phyloP scores from a whole-genome alignment of 2,329 filamentous ascomycete species.

The Penicillium sp. region DNA sequence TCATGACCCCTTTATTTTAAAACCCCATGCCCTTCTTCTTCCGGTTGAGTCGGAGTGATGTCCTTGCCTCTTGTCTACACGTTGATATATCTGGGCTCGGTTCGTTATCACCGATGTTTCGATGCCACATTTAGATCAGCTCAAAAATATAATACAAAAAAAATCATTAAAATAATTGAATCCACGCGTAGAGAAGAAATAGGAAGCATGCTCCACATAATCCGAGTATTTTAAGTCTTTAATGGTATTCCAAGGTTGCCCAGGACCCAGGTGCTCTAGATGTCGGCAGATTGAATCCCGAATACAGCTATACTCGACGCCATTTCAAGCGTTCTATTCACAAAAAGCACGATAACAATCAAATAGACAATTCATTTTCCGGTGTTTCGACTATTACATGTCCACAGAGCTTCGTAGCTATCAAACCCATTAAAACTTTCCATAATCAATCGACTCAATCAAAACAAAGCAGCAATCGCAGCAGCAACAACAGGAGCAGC shows the following conservation, averaged over 20 bases:
- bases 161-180: not conserved
- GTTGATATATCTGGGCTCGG: not conserved
- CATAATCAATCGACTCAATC: not conserved
- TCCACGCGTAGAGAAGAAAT: not conserved
- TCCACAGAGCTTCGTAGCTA: too few relatives aligned
- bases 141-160: not conserved
- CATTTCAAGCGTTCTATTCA: too few relatives aligned
- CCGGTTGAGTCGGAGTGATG: not conserved
- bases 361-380: too few relatives aligned
- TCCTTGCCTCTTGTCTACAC: not conserved
- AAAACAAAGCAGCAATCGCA: conserved; percentile 12
- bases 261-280: too few relatives aligned
- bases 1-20: not conserved
- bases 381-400: too few relatives aligned
- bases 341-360: too few relatives aligned
- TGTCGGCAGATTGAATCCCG: too few relatives aligned
- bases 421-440: not conserved
- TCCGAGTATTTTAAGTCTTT: not conserved
- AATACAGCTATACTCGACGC: too few relatives aligned
- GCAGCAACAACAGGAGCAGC: conserved; percentile 26
- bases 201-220: not conserved
- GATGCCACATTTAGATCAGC: not conserved
- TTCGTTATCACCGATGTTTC: not conserved
- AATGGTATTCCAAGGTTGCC: too few relatives aligned
- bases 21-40: not conserved